Evolutionary conservation across 306 rosid genomes (phyloP), one percentile per base, ranked within the genome.

Genomic region (Malus fusca): DNA sequence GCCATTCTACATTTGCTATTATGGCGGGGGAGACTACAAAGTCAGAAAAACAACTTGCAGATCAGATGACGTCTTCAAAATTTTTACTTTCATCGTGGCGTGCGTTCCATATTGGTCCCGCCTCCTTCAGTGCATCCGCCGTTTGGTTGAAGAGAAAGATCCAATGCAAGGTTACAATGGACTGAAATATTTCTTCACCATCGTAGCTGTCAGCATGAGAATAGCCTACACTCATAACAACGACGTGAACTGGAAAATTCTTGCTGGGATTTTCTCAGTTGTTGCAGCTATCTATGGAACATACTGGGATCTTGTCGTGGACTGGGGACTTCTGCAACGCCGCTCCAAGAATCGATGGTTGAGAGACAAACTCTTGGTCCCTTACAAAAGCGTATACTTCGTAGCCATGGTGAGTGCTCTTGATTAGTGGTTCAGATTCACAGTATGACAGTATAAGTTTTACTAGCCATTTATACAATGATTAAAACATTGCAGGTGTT

Each of bases 241-340:
- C 1, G 83, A 83, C 18, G 64, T 69, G 63, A 44, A 73, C 44
- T 88, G 86, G 91, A 74, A 68, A 68, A 61, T 81, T n/a, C 43
- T 85, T 30, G 90, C 92, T 0, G 80, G 84, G 80, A 21, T 78
- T 2, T 81, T 86, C 86, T 86, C 97, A 8, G 33, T 79, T 42
- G 23, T 74, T 46, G 88, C 97, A 58, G 87, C 92, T 70, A 12
- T 85, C 26, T 60, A 75, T 35, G 59, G 88, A 40, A 89, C 88
- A 14, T 91, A 89, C 30, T 91, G 94, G 97, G 92, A 91, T 82
- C 79, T 91, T 65, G 82, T 84, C 53, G 71, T 84, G 4, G 96
- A 91, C 71, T 91, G 96, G 94, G 94, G 92, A 42, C 97, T 91
- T 44, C 81, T 89, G 26, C 89, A 89, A 53, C 82, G 84, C 15